Evolutionary conservation across 768 basidiomycete genomes (phyloP), one percentile per base, ranked within the genome.

Genomic region (Trichaptum fuscoviolaceum): DNA sequence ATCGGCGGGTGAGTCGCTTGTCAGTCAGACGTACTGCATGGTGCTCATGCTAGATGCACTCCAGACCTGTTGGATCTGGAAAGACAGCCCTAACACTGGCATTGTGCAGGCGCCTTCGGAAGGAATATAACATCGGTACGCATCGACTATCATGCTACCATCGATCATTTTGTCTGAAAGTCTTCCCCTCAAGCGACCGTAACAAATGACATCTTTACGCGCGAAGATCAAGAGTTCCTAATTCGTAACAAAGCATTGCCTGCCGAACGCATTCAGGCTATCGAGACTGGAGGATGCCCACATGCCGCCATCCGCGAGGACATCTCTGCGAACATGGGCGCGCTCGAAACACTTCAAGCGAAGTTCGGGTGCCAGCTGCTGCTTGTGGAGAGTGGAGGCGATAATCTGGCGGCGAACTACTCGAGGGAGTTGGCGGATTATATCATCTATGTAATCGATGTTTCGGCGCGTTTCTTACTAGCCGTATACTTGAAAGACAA

Each of bases 201-300:
- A 17, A 99, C 96, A n/a, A 99, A 99, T 77, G 96, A 99, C 77
- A 99, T 99, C 75, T 99, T 99, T 78, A 99, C 96, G 36, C 85
- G 91, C 24, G 96, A 99, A 76, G 96, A 99, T 73, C 95, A 97
- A 75, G 96, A 99, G 72, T 99, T 99, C 77, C 80, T 99, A 42
- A 96, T 99, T 73, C 89, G 86, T 72, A 93, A 98, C 78, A 85
- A 90, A 66, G 96, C 96, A 0, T 85, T 99, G 7, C 90, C 93
- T 0, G 76, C 87, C 3, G 83, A 84, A 26, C 92, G 94, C 35
- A 99, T 99, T 71, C 86, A 93, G 23, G 96, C 96, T 0, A 98
- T 99, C 68, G 97, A 99, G 79, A 99, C 96, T 0, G 96, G 95
- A 20, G 96, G 97, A 1, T 99, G 96, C 76, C 96, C 96, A 1